Base-by-base conservation (phyloP, 345 rosid species). In the Sonneratia caseolaris region DNA sequence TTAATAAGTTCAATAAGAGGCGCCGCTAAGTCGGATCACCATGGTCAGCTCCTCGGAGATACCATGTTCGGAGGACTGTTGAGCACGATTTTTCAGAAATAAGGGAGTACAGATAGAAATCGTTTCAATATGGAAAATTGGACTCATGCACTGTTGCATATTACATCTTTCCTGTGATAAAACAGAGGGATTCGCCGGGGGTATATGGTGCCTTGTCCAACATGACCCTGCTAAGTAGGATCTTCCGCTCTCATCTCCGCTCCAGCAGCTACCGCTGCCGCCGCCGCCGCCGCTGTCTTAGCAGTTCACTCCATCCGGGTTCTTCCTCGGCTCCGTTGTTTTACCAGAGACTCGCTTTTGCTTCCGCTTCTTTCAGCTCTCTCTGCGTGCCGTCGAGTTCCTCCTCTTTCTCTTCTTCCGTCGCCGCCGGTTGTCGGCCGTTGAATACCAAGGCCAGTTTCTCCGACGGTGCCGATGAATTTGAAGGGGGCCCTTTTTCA, bases 381-480 rank as follows among this genome's bases (percentile, higher is more conserved):
- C 7, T 32, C 45, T 9, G 32, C 19, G 35, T 16, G 2, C 10
- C 22, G 21, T 70, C 45, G 43, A 36, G 37, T 18, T 70, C 64
- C 45, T 70, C 43, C 64, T 51, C 45, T 16, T 35, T 27, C 40
- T 37, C 45, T 55, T 37, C 47, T 21, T 7, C 64, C 10, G 36
- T 3, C 37, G 38, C 40, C 61, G 37, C 64, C 64, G 22, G 22
- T 10, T 16, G 21, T 36, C 72, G 61, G 42, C 10, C 40, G 24
- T 22, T 70, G 42, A 49, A 13, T n/a, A 68, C 70, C 48, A 43
- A 6, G 18, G 55, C 55, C 55, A 13, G 70, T 21, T 45, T 51
- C 70, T 68, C 70, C 53, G 55, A 43, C 32, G 70, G 45, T 45
- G 18, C 55, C 27, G 70, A 68, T n/a, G 56, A 45, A 18, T 43